A percentile compares a stretch with the other conserved stretches of the same genome.
Evolutionary conservation across 1,284 basidiomycete genomes (phyloP).

Genomic region (Polyporus tsugae): DNA sequence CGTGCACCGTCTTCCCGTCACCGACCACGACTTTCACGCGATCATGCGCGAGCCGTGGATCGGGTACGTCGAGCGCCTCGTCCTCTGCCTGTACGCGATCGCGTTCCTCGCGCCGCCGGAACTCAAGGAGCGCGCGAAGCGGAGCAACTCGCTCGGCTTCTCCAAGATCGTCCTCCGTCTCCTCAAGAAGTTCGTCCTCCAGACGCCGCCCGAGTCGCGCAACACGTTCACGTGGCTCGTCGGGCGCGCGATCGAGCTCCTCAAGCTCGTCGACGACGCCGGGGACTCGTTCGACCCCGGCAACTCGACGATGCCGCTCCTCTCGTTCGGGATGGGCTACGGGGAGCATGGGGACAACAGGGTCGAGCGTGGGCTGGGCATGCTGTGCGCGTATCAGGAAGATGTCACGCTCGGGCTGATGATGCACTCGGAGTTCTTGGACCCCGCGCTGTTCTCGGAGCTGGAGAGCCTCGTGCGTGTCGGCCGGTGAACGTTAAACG

Average conservation of each 20-base stretch:
- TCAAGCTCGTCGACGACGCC: conserved; percentile 86
- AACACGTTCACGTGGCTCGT: conserved; percentile 69
- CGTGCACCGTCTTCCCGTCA: conserved; percentile 84
- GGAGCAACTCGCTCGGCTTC: conserved; percentile 65
- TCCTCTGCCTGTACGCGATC: conserved; percentile 87
- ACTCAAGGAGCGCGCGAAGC: conserved; percentile 76
- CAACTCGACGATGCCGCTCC: conserved; percentile 58
- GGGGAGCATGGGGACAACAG: conserved; percentile 74
- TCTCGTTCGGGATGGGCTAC: conserved; percentile 80
- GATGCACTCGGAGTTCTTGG: conserved; percentile 67
- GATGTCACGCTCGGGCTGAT: conserved; percentile 71
- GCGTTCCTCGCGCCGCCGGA: conserved; percentile 83
- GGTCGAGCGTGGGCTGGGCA: conserved; percentile 74
- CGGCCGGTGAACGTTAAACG: conserved; percentile 19
- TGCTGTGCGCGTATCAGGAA: conserved; percentile 78
- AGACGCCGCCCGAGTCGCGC: conserved; percentile 57
- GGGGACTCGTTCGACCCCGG: conserved; percentile 75
- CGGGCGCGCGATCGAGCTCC: conserved; percentile 82
- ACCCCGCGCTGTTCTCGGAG: conserved; percentile 76
- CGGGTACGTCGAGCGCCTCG: conserved; percentile 80
- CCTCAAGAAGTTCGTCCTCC: conserved; percentile 64
- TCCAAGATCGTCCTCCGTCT: conserved; percentile 70
- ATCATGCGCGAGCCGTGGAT: conserved; percentile 72
- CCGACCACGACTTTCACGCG: conserved; percentile 80
- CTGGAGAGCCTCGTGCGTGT: conserved; percentile 75